phyloP scores from a whole-genome alignment of 2,329 filamentous ascomycete genomes.

The Torrubiella hemipterigena region DNA sequence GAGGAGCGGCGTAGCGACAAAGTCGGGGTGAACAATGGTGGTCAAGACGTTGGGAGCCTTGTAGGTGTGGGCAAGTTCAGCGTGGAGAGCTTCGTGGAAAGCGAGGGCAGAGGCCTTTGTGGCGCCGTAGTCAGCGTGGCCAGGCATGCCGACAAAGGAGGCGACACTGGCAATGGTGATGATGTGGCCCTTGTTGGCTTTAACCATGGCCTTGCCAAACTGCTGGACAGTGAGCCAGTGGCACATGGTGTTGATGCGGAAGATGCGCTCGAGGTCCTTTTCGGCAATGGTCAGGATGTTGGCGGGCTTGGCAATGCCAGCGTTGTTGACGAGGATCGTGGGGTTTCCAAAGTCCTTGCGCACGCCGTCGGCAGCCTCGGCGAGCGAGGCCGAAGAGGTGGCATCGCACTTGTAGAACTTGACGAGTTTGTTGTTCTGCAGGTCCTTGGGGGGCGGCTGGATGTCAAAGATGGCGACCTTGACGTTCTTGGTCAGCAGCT shows the following conservation, averaged over 20 bases:
- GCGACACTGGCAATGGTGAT: slow-evolving; percentile 56
- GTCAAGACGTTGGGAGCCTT: slow-evolving; percentile 47
- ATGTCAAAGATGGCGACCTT: slow-evolving; percentile 58
- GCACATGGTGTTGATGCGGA: slow-evolving; percentile 52
- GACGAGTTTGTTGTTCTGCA: background rate
- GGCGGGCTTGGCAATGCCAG: slow-evolving; percentile 33
- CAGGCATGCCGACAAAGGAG: slow-evolving; percentile 41
- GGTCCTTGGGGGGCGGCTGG: background rate
- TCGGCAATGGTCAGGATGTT: background rate
- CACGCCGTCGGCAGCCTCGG: slow-evolving; percentile 32
- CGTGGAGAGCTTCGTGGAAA: slow-evolving; percentile 50
- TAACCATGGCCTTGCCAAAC: slow-evolving; percentile 51
- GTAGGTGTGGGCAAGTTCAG: slow-evolving; percentile 43
- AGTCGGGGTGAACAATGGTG: slow-evolving; percentile 42
- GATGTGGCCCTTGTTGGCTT: slow-evolving; percentile 52
- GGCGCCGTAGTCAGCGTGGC: slow-evolving; percentile 51
- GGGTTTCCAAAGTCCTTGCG: slow-evolving; percentile 41
- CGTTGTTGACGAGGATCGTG: slow-evolving; percentile 56
- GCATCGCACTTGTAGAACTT: slow-evolving; percentile 54
- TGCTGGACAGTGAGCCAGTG: slow-evolving; percentile 49
- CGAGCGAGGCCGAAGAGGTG: slow-evolving; percentile 36
- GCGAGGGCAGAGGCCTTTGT: slow-evolving; percentile 48
- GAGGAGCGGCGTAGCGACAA: slow-evolving; percentile 8
- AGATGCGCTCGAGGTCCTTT: slow-evolving; percentile 44
- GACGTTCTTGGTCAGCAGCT: slow-evolving; percentile 30